A percentile compares a stretch with the other conserved stretches of the same genome.
These are phyloP conservation scores for Capsella rubella DNA, from an alignment of 441 rosid genomes.

Conservation along the genomic window DNA sequence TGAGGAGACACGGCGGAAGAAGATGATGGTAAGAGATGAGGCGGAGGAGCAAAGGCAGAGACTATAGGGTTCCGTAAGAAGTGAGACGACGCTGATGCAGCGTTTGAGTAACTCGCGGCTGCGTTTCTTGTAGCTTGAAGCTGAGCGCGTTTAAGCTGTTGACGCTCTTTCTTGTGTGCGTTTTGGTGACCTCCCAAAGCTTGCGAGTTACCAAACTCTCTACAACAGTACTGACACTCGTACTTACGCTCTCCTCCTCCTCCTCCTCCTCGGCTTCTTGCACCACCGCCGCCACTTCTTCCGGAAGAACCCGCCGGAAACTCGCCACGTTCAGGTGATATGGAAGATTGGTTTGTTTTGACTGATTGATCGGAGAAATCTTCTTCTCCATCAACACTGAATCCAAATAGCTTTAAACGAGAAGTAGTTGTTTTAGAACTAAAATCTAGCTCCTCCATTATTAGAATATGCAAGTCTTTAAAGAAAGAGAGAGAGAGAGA, in stretches of 20 bases:
- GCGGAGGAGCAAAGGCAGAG: slow-evolving; percentile 84
- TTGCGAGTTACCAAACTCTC: slow-evolving; percentile 96
- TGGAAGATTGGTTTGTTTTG: slow-evolving; percentile 43
- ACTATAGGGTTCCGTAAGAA: slow-evolving; percentile 77
- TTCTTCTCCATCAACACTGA: slow-evolving; percentile 76
- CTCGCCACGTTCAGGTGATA: slow-evolving; percentile 49
- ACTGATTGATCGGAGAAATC: slow-evolving; percentile 51
- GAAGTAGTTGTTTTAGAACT: slow-evolving; percentile 55
- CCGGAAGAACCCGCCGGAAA: slow-evolving; percentile 40
- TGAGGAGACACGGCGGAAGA: slow-evolving; percentile 52
- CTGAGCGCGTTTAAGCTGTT: slow-evolving; percentile 91
- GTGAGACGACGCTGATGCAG: slow-evolving; percentile 31
- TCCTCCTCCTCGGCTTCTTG: slow-evolving; percentile 23
- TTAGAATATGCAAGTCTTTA: neutral
- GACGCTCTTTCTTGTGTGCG: slow-evolving; percentile 98
- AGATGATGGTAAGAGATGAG: slow-evolving; percentile 69
- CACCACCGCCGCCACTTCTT: slow-evolving; percentile 27
- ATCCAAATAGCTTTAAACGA: slow-evolving; percentile 86
- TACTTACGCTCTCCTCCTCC: slow-evolving; percentile 65
- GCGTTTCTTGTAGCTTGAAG: slow-evolving; percentile 82
- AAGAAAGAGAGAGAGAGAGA: slow-evolving; percentile 19
- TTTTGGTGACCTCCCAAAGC: slow-evolving; percentile 99
- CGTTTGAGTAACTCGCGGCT: slow-evolving; percentile 48
- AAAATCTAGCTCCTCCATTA: slow-evolving; percentile 70
- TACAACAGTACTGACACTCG: slow-evolving; percentile 95